A percentile compares a stretch with the other conserved stretches of the same genome.
These are phyloP conservation scores for Cladorrhinum sp. DNA, from an alignment of 2,329 filamentous ascomycete genomes.

Conservation along the genomic window DNA sequence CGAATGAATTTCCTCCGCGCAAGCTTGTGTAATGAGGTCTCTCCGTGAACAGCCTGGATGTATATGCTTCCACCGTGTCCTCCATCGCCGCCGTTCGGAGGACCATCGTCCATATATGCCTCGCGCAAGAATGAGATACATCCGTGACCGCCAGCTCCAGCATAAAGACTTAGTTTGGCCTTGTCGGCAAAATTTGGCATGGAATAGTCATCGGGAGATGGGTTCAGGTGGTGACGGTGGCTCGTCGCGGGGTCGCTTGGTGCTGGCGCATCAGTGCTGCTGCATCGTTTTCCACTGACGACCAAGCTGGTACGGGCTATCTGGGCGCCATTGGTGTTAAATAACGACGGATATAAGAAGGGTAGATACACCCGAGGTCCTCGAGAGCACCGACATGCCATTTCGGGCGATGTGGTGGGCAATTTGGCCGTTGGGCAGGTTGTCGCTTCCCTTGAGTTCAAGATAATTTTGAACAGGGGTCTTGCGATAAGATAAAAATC, in stretches of 20 bases:
- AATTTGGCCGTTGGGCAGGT: neutral
- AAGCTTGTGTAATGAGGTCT: constrained; percentile 91
- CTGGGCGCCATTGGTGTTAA: constrained; percentile 32
- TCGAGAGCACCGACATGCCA: constrained; percentile 42
- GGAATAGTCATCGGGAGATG: constrained; percentile 78
- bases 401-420: constrained; percentile 25
- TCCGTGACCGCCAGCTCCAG: constrained; percentile 81
- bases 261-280: constrained; percentile 25
- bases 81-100: constrained; percentile 91
- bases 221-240: constrained; percentile 61
- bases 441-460: neutral
- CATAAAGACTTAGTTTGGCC: constrained; percentile 71
- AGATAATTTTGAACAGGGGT: constrained; percentile 18
- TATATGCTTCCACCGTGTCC: constrained; percentile 90
- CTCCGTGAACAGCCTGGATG: constrained; percentile 86
- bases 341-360: constrained; percentile 52
- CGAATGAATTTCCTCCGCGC: constrained; percentile 72
- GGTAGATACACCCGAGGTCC: constrained; percentile 40
- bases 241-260: constrained; percentile 36
- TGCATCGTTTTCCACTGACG: constrained; percentile 19
- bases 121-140: constrained; percentile 94
- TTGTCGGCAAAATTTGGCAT: constrained; percentile 83
- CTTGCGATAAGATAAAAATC: constrained; percentile 5
- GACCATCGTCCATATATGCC: constrained; percentile 83
- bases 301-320: constrained; percentile 24